These are phyloP conservation scores for Stephania yunnanensis DNA, from an alignment of 164 flowering plant genomes.

Conservation along the genomic window DNA sequence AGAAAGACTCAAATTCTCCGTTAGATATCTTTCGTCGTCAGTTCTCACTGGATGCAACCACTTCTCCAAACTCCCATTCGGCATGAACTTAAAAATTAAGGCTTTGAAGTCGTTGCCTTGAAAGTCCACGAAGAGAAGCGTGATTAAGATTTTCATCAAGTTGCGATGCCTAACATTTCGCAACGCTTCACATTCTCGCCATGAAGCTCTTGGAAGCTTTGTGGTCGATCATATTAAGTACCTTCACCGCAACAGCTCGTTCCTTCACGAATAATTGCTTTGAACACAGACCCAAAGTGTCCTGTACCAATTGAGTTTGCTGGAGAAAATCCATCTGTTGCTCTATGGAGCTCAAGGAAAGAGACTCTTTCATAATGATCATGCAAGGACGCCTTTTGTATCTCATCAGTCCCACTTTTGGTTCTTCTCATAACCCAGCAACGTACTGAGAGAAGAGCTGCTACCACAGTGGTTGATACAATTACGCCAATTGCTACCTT, in stretches of 20 bases:
- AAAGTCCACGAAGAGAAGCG: slow-evolving; percentile 10
- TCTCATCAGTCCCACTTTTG: neutral
- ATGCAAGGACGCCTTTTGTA: neutral
- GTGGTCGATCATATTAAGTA: neutral
- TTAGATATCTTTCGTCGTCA: neutral
- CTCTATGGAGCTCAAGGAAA: neutral
- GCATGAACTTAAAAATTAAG: slow-evolving; percentile 10
- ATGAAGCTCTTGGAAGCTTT: slow-evolving; percentile 14
- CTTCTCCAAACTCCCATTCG: neutral
- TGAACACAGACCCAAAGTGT: slow-evolving; percentile 10
- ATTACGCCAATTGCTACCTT: too few species aligned
- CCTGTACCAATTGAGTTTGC: slow-evolving; percentile 11
- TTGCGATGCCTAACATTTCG: slow-evolving; percentile 9
- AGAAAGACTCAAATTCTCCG: neutral
- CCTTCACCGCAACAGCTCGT: neutral
- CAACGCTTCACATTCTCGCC: slow-evolving; percentile 6
- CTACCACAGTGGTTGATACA: too few species aligned
- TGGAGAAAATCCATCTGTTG: slow-evolving; percentile 5
- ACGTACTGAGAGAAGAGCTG: too few species aligned
- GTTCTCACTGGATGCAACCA: neutral
- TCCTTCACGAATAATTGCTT: neutral
- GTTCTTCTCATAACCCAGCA: neutral
- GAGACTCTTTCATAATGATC: slow-evolving; percentile 4
- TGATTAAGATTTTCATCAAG: slow-evolving; percentile 6
- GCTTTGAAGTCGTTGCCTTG: slow-evolving; percentile 16